Evolutionary conservation across 148 eudicot genomes (phyloP).

Genomic region (Cornus controversa): DNA sequence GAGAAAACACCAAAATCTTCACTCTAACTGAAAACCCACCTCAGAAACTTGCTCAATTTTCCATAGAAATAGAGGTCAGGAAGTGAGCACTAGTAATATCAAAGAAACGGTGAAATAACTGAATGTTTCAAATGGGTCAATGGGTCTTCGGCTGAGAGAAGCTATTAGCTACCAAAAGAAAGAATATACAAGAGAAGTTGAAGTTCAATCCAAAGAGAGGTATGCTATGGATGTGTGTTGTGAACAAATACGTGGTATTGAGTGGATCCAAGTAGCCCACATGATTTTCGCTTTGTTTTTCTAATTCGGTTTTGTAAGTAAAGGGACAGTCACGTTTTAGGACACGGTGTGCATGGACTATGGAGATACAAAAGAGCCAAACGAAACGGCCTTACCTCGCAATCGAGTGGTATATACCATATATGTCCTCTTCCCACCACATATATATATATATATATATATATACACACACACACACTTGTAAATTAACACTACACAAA

Average conservation of each 20-base stretch:
- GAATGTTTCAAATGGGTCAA: background rate
- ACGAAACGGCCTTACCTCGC: too few relatives aligned
- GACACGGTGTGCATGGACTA: background rate
- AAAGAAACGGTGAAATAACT: background rate
- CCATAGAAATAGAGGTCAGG: too few relatives aligned
- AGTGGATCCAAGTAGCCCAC: conserved; percentile 27
- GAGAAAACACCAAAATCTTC: conserved; percentile 19
- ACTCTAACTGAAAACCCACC: conserved; percentile 31
- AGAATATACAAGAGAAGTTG: background rate
- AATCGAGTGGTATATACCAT: too few relatives aligned
- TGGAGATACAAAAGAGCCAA: conserved; percentile 2
- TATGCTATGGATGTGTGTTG: background rate
- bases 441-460: too few relatives aligned
- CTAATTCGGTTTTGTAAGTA: too few relatives aligned
- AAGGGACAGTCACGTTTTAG: background rate
- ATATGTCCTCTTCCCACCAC: too few relatives aligned
- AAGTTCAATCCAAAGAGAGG: background rate
- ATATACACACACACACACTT: too few relatives aligned
- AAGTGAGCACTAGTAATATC: background rate
- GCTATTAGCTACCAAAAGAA: background rate
- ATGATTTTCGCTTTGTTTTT: background rate
- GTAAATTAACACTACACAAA: too few relatives aligned
- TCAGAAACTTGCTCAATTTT: conserved; percentile 29
- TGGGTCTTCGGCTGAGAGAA: too few relatives aligned
- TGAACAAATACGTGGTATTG: conserved; percentile 7